Conservation (phyloP, 805 yeast species). For the Ogataea parapolymorpha region DNA sequence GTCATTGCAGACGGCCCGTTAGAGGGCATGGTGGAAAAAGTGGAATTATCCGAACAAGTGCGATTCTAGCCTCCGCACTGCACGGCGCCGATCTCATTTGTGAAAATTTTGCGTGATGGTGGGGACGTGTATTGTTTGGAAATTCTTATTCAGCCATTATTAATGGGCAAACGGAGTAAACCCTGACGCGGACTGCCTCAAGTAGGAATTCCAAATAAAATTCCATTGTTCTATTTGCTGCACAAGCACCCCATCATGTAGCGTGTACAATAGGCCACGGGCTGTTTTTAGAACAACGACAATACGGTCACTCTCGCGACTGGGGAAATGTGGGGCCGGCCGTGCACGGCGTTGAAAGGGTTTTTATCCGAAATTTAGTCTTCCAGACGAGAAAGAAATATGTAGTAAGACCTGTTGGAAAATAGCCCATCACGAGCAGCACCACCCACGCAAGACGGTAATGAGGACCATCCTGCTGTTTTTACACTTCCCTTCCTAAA, state of each 20-base stretch:
- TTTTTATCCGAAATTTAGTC: slow-evolving; percentile 1
- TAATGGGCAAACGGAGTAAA: slow-evolving; percentile 1
- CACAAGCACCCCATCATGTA: background rate
- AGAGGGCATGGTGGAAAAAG: background rate
- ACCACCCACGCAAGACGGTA: too few species aligned
- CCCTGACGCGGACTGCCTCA: background rate
- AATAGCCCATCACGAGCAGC: too few species aligned
- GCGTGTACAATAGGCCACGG: background rate
- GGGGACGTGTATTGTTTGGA: slow-evolving; percentile 7
- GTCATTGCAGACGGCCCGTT: background rate
- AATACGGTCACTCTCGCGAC: background rate
- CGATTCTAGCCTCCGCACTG: slow-evolving; percentile 1
- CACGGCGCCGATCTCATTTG: background rate
- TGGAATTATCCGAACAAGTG: slow-evolving; percentile 7
- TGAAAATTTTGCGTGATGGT: slow-evolving; percentile 1
- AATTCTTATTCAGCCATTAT: background rate
- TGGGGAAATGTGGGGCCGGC: slow-evolving; percentile 7
- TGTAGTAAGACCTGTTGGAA: too few species aligned
- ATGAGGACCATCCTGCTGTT: background rate
- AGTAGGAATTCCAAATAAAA: background rate
- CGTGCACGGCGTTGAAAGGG: background rate
- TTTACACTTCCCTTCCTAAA: background rate
- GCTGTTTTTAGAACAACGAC: background rate
- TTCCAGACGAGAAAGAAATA: background rate
- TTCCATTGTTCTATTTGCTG: background rate